Conservation (phyloP, 331 rosid species). For the Quercus tomentella region DNA sequence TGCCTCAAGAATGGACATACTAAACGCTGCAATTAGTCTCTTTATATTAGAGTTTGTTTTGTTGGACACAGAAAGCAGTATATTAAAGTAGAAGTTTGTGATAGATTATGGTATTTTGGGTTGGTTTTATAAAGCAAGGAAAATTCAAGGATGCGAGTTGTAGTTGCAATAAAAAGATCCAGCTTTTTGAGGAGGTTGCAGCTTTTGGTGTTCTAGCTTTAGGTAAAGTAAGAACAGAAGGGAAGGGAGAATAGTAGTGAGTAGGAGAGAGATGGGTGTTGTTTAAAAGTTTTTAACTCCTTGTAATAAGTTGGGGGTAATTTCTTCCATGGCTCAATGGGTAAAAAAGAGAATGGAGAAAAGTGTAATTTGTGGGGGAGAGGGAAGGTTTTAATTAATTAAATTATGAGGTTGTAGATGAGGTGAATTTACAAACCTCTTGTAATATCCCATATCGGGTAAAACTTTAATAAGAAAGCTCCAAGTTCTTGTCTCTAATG, state of each 20-base stretch:
- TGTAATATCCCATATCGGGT: slow-evolving; percentile 12
- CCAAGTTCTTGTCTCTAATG: neutral
- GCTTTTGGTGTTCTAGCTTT: slow-evolving; percentile 36
- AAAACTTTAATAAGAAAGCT: slow-evolving; percentile 1
- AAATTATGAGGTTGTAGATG: slow-evolving; percentile 13
- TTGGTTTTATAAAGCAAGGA: slow-evolving; percentile 23
- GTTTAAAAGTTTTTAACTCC: neutral
- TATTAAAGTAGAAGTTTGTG: slow-evolving; percentile 16
- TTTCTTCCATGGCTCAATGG: slow-evolving; percentile 21
- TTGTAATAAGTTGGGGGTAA: slow-evolving; percentile 25
- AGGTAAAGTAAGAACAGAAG: slow-evolving; percentile 15
- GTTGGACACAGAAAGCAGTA: slow-evolving; percentile 19
- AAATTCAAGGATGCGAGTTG: slow-evolving; percentile 45
- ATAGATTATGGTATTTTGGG: slow-evolving; percentile 26
- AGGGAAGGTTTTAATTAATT: neutral
- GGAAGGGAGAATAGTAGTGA: slow-evolving; percentile 11
- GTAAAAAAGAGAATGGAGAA: slow-evolving; percentile 8
- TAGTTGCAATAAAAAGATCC: slow-evolving; percentile 52
- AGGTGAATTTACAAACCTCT: neutral
- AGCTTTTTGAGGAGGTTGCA: slow-evolving; percentile 38
- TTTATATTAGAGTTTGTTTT: neutral
- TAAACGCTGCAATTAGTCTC: slow-evolving; percentile 11
- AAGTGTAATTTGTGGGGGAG: neutral
- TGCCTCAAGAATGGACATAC: slow-evolving; percentile 92
- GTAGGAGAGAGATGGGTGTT: slow-evolving; percentile 12